Evolutionary conservation across 345 rosid species (phyloP).

Genomic region (Arabidopsis arenosa): DNA sequence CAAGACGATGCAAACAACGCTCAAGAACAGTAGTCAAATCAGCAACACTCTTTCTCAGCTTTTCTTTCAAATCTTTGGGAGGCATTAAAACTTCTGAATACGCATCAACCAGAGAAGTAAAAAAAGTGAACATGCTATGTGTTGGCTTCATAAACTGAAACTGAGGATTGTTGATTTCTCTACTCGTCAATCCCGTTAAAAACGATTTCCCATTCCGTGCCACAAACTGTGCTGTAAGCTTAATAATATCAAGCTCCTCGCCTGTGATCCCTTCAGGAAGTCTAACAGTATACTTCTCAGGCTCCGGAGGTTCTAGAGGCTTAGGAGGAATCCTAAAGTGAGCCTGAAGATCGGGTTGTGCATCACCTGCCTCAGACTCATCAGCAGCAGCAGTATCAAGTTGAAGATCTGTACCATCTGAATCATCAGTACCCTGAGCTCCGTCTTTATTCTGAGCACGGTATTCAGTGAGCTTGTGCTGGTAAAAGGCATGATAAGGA

Average conservation of each 20-base stretch:
- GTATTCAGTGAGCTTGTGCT: slow-evolving; percentile 72
- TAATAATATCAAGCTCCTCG: slow-evolving; percentile 84
- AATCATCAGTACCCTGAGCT: slow-evolving; percentile 41
- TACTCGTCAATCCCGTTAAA: slow-evolving; percentile 68
- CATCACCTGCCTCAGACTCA: slow-evolving; percentile 36
- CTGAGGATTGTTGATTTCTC: slow-evolving; percentile 78
- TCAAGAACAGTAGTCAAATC: slow-evolving; percentile 84
- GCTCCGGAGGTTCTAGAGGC: slow-evolving; percentile 74
- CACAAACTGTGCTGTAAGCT: slow-evolving; percentile 88
- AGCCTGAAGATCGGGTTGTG: slow-evolving; percentile 63
- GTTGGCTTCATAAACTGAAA: slow-evolving; percentile 88
- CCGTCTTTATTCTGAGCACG: slow-evolving; percentile 67
- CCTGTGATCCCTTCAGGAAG: slow-evolving; percentile 84
- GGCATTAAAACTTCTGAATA: slow-evolving; percentile 86
- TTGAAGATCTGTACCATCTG: slow-evolving; percentile 48
- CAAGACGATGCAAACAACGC: slow-evolving; percentile 80
- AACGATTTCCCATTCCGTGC: slow-evolving; percentile 84
- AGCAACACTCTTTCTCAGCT: slow-evolving; percentile 57
- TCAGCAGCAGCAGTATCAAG: slow-evolving; percentile 35
- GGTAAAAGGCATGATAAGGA: slow-evolving; percentile 84
- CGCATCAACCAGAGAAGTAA: slow-evolving; percentile 78
- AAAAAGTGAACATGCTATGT: slow-evolving; percentile 84
- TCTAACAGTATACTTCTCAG: slow-evolving; percentile 76
- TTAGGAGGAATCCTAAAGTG: slow-evolving; percentile 69
- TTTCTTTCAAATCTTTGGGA: slow-evolving; percentile 69